Conservation (phyloP, 306 rosid genomes). For the Parietaria judaica region DNA sequence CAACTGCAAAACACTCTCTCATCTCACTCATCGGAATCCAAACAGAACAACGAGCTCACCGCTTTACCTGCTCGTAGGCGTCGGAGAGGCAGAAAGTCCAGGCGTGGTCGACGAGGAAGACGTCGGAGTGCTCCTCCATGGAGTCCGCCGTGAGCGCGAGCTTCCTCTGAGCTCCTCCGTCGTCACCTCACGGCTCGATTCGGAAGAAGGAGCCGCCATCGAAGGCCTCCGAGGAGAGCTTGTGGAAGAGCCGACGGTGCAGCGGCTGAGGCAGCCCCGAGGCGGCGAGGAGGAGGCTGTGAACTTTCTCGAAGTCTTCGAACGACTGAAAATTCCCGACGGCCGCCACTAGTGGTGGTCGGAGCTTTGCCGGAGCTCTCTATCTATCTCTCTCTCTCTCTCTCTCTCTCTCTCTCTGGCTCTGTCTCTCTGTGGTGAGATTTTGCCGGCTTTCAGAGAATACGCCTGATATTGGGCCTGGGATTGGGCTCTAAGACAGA, state of each 20-base stretch:
- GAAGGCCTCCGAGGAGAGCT: slow-evolving; percentile 59
- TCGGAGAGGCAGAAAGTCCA: slow-evolving; percentile 95
- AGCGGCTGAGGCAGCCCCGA: slow-evolving; percentile 65
- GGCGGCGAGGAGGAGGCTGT: slow-evolving; percentile 52
- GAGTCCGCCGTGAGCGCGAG: slow-evolving; percentile 57
- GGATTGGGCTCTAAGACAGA: too few relatives aligned
- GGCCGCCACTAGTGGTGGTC: slow-evolving; percentile 14
- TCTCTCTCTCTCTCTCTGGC: too few relatives aligned
- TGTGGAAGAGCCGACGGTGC: slow-evolving; percentile 52
- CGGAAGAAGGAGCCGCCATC: slow-evolving; percentile 75
- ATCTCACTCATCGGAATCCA: neutral
- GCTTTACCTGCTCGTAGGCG: slow-evolving; percentile 67
- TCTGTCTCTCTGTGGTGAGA: too few relatives aligned
- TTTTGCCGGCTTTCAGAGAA: neutral
- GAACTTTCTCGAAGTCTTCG: slow-evolving; percentile 70
- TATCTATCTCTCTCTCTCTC: too few relatives aligned
- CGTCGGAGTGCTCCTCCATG: slow-evolving; percentile 47
- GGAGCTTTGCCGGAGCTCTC: too few relatives aligned
- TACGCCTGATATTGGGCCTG: too few relatives aligned
- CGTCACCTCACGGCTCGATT: slow-evolving; percentile 54
- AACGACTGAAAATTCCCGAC: slow-evolving; percentile 47
- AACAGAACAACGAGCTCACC: neutral
- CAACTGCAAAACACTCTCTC: slow-evolving; percentile 33
- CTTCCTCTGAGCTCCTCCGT: slow-evolving; percentile 44
- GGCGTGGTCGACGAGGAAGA: slow-evolving; percentile 88